These are phyloP conservation scores for Aquilaria sinensis DNA, from an alignment of 345 rosid genomes.

Conservation along the genomic window DNA sequence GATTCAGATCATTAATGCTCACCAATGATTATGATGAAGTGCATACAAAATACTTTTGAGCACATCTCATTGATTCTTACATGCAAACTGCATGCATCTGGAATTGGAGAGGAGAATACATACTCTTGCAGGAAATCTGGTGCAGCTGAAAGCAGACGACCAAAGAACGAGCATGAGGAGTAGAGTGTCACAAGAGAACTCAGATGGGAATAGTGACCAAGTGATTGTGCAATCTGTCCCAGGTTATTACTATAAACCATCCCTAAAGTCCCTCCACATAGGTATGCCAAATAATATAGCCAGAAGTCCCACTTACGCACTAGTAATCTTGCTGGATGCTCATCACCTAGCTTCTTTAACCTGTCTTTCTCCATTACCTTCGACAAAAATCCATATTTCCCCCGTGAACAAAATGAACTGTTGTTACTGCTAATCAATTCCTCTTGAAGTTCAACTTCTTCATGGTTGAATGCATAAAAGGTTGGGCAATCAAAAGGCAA, in stretches of 20 bases:
- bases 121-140: slow-evolving; percentile 77
- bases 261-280: slow-evolving; percentile 80
- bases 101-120: slow-evolving; percentile 17
- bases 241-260: slow-evolving; percentile 79
- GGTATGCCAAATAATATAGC: slow-evolving; percentile 65
- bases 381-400: slow-evolving; percentile 19
- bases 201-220: slow-evolving; percentile 35
- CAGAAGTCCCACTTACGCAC: slow-evolving; percentile 68
- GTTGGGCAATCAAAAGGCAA: slow-evolving; percentile 21
- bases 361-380: slow-evolving; percentile 37
- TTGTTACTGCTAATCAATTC: slow-evolving; percentile 26
- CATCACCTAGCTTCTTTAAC: slow-evolving; percentile 61
- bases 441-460: slow-evolving; percentile 45
- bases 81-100: neutral
- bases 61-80: neutral
- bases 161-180: slow-evolving; percentile 79
- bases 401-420: neutral
- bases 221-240: slow-evolving; percentile 80
- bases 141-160: slow-evolving; percentile 73
- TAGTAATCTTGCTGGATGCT: slow-evolving; percentile 45
- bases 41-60: too few species aligned
- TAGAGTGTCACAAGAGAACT: slow-evolving; percentile 53
- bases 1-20: neutral
- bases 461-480: slow-evolving; percentile 36
- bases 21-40: too few species aligned